Evolutionary conservation across 257 asterid genomes (phyloP), one percentile per base, ranked within the genome.

Genomic region (Capsicum baccatum): DNA sequence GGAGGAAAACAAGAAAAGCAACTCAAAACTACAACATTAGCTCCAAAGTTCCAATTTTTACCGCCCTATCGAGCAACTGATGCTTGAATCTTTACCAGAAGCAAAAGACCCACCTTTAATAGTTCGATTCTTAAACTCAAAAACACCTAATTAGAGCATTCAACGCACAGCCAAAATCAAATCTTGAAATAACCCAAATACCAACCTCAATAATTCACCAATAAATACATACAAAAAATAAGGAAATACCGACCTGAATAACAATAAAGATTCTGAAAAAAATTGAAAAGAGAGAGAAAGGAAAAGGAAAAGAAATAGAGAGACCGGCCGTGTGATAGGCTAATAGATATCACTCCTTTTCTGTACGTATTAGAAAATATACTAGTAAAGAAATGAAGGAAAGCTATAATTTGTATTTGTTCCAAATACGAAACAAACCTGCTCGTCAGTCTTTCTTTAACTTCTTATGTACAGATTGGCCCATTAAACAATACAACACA

Each of bases 101-200:
- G 26, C 26, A 26, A 26, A 26, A 26, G 26, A 26, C 26, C 26
- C 26, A 26, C 26, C 26, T 26, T 26, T 26, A 26, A 26, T 26
- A 26, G 26, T 26, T 26, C 26, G 26, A 26, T 26, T 26, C 26
- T 26, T 26, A 26, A 26, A 26, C 26, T 26, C 26, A 26, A 52
- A 52, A 21, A 52, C 81, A 52, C 9, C 47, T 50, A 21, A 26
- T 21, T 11, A 13, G 21, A 74, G 10, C n/a, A 74, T 21, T 76
- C 47, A 52, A 76, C 5, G 26, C 26, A 9, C 26, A 26, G 47
- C 81, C 64, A 54, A 76, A 76, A 76, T 4, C 15, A 54, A 78
- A 76, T 54, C 81, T 54, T 76, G 81, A 54, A 78, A 54, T 7
- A 78, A 78, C 48, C 81, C 81, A 26, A 78, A 54, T 26, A 78